Percentiles rank a stretch among this genome's conserved stretches.
phyloP scores from a whole-genome alignment of 768 basidiomycete genomes.

The Boletus subparvulus region DNA sequence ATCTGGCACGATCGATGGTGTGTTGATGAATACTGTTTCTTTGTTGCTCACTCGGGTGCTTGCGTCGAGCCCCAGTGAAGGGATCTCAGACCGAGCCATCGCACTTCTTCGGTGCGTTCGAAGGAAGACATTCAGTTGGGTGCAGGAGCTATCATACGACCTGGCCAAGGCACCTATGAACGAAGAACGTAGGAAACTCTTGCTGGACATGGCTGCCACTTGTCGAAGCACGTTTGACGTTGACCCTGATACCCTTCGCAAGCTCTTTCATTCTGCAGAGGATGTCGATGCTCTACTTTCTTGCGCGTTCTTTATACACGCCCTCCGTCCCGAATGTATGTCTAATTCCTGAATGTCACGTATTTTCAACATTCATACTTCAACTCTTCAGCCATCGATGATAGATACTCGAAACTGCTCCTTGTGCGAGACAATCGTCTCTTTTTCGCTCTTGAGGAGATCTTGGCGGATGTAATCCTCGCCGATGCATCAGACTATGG shows the following conservation, averaged over 20 bases:
- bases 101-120: neutral
- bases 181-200: neutral
- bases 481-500: neutral
- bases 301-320: neutral
- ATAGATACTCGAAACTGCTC: neutral
- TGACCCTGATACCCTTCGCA: neutral
- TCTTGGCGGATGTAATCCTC: neutral
- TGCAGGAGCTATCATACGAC: neutral
- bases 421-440: neutral
- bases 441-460: neutral
- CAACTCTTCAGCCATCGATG: neutral
- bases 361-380: neutral
- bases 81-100: neutral
- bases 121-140: neutral
- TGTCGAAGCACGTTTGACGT: neutral
- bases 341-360: neutral
- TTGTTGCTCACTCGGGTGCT: neutral
- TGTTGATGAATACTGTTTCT: neutral
- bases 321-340: too few species aligned
- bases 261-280: neutral
- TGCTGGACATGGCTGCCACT: neutral
- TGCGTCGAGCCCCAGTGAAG: neutral
- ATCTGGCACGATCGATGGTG: neutral
- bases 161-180: neutral
- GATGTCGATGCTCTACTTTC: neutral